phyloP scores from a whole-genome alignment of 805 yeast species.

The Metschnikowia chrysomelidarum region DNA sequence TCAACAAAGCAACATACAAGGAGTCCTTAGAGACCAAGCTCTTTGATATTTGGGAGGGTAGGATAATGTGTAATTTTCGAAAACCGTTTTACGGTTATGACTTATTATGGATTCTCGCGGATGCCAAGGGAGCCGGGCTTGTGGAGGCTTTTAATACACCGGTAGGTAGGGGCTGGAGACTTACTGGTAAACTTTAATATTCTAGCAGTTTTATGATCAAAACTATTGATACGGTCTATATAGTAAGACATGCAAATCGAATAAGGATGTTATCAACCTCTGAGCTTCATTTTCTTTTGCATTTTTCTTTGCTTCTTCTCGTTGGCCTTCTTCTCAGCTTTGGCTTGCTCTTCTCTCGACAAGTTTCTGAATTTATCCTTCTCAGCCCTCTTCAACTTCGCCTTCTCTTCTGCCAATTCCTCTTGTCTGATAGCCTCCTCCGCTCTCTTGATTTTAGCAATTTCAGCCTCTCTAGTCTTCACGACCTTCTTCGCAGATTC shows the following conservation, averaged over 20 bases:
- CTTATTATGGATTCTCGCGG: constrained; percentile 49
- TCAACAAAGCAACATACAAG: constrained; percentile 37
- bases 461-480: constrained; percentile 74
- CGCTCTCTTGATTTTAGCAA: constrained; percentile 65
- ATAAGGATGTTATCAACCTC: constrained; percentile 25
- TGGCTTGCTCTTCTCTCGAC: constrained; percentile 76
- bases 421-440: constrained; percentile 66
- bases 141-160: constrained; percentile 53
- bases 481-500: constrained; percentile 76
- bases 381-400: constrained; percentile 64
- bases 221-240: no score
- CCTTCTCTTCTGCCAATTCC: constrained; percentile 64
- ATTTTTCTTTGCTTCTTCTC: constrained; percentile 80
- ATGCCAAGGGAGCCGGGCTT: constrained; percentile 50
- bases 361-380: constrained; percentile 56
- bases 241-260: background rate
- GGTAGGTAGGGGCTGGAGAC: constrained; percentile 57
- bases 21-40: constrained; percentile 45
- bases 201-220: no score
- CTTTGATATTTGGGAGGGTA: constrained; percentile 45
- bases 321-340: constrained; percentile 70
- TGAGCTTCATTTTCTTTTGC: constrained; percentile 57
- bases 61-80: constrained; percentile 38
- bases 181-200: constrained; percentile 44
- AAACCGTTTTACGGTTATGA: constrained; percentile 52